Percentiles rank a stretch among this genome's conserved stretches.
Evolutionary conservation across 352 stramenopile species (phyloP).

Genomic region (Bremia lactucae): DNA sequence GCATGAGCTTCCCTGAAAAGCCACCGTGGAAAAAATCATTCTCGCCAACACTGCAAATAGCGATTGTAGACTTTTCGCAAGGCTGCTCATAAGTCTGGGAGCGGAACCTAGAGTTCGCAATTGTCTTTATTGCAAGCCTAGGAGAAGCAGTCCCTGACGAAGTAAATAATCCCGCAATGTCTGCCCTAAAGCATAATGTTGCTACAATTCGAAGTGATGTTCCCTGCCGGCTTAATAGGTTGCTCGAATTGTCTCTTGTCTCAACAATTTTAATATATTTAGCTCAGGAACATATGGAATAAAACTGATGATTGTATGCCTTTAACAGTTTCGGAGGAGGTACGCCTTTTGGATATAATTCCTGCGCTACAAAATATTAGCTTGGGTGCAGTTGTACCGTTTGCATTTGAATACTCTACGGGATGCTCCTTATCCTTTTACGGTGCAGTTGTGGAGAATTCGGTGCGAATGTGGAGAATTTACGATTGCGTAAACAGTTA

Average conservation of each 20-base stretch:
- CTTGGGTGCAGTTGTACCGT: slow-evolving; percentile 41
- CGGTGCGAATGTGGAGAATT: slow-evolving; percentile 39
- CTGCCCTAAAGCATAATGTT: slow-evolving; percentile 48
- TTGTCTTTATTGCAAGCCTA: slow-evolving; percentile 55
- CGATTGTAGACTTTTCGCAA: slow-evolving; percentile 46
- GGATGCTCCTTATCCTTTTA: slow-evolving; percentile 55
- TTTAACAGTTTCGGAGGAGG: slow-evolving; percentile 66
- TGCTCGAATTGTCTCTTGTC: slow-evolving; percentile 24
- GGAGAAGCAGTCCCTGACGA: slow-evolving; percentile 36
- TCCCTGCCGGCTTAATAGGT: slow-evolving; percentile 42
- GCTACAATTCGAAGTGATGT: slow-evolving; percentile 42
- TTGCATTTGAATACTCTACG: slow-evolving; percentile 43
- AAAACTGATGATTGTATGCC: slow-evolving; percentile 64
- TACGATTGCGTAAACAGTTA: slow-evolving; percentile 35
- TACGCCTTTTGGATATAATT: slow-evolving; percentile 35
- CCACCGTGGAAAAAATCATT: slow-evolving; percentile 58
- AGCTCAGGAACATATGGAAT: slow-evolving; percentile 49
- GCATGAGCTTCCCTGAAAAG: slow-evolving; percentile 51
- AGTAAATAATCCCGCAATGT: slow-evolving; percentile 43
- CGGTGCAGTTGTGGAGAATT: slow-evolving; percentile 47
- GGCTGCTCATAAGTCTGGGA: slow-evolving; percentile 49
- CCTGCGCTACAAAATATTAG: slow-evolving; percentile 46
- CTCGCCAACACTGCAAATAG: slow-evolving; percentile 37
- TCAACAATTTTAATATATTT: slow-evolving; percentile 37
- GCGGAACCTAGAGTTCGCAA: slow-evolving; percentile 28